These are phyloP conservation scores for Penicillium brevicompactum DNA, from an alignment of 2,329 filamentous ascomycete genomes.

Conservation along the genomic window DNA sequence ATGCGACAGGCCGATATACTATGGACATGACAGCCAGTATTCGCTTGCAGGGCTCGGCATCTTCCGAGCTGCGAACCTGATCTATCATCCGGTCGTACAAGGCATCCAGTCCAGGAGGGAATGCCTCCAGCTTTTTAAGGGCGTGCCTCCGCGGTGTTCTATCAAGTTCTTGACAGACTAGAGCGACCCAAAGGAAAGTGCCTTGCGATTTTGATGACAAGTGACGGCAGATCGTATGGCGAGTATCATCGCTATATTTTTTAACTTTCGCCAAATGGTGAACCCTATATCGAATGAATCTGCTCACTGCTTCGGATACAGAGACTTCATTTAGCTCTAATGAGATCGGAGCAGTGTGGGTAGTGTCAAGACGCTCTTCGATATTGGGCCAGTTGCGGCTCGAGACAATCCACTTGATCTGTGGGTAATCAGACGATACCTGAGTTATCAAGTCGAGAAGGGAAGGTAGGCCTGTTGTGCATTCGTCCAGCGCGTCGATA, in stretches of 20 bases:
- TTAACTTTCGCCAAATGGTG: conserved; percentile 16
- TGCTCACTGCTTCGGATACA: conserved; percentile 21
- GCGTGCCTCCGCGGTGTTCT: neutral
- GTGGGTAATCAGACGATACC: conserved; percentile 13
- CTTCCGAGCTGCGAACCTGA: conserved; percentile 23
- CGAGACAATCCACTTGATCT: conserved; percentile 48
- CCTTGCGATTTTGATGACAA: conserved; percentile 32
- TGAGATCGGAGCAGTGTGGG: conserved; percentile 20
- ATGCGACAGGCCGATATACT: conserved; percentile 1
- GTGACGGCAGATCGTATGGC: conserved; percentile 14
- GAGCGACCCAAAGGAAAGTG: conserved; percentile 44
- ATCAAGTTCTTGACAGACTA: conserved; percentile 35
- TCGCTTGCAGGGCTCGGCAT: neutral
- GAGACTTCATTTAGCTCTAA: conserved; percentile 26
- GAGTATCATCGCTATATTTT: conserved; percentile 21
- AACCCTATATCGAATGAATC: conserved; percentile 24
- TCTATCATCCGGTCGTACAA: conserved; percentile 26
- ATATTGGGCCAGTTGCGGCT: conserved; percentile 49
- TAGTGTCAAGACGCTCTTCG: conserved; percentile 29
- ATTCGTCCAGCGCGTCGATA: conserved; percentile 55
- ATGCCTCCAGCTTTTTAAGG: neutral
- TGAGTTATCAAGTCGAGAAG: conserved; percentile 42
- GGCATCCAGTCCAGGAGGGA: conserved; percentile 8
- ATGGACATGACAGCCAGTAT: neutral
- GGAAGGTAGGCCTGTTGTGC: conserved; percentile 23